phyloP scores from a whole-genome alignment of 228 moss, liverwort and hornwort species.

The Sphagnum fallax region DNA sequence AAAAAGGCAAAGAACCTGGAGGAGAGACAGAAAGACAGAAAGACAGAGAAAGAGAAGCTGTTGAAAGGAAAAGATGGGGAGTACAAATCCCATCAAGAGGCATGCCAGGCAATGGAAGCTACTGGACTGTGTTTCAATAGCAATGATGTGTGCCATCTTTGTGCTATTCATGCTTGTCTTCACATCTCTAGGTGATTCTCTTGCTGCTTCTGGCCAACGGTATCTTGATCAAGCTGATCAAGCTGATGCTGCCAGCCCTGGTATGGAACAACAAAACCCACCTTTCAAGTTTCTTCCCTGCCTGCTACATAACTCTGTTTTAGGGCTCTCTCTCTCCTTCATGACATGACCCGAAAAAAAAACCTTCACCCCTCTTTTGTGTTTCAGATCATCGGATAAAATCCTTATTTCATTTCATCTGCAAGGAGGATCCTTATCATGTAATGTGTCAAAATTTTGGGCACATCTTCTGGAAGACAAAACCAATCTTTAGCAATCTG shows the following conservation, averaged over 20 bases:
- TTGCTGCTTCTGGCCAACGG: conserved; percentile 40
- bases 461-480: no score
- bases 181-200: conserved; percentile 50
- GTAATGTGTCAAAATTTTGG: no score
- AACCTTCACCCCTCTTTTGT: neutral
- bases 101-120: conserved; percentile 50
- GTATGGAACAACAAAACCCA: conserved; percentile 14
- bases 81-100: conserved; percentile 23
- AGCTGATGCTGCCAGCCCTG: conserved; percentile 32
- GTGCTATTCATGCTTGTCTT: conserved; percentile 47
- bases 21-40: conserved; percentile 5
- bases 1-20: no score
- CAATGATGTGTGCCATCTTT: conserved; percentile 42
- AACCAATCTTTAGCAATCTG: no score
- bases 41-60: conserved; percentile 2
- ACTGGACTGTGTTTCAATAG: conserved; percentile 25
- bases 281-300: neutral
- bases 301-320: no score
- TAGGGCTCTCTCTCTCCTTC: neutral
- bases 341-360: neutral
- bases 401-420: no score
- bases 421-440: no score
- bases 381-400: no score
- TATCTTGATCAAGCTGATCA: conserved; percentile 31
- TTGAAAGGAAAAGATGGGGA: conserved; percentile 20